phyloP scores from a whole-genome alignment of 306 rosid species.

The Rubus idaeus region DNA sequence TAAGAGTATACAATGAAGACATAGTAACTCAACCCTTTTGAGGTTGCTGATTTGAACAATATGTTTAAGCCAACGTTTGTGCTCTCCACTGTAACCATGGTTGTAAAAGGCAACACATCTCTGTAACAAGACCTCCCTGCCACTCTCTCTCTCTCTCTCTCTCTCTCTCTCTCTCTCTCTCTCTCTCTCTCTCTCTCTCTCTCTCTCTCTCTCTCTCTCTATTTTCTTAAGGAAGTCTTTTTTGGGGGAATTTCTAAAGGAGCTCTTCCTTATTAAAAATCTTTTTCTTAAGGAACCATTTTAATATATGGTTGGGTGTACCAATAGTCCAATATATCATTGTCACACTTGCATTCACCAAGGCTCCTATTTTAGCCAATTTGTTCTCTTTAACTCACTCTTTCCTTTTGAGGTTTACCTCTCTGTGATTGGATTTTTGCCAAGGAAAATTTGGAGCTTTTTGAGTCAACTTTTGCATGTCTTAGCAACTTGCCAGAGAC shows the following conservation, averaged over 20 bases:
- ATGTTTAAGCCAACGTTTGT: slow-evolving; percentile 46
- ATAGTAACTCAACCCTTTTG: slow-evolving; percentile 47
- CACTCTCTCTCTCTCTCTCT: no score
- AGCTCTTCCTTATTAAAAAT: background rate
- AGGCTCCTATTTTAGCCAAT: background rate
- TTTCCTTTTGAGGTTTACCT: background rate
- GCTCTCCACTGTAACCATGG: slow-evolving; percentile 51
- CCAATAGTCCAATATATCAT: background rate
- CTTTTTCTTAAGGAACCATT: background rate
- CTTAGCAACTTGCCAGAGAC: background rate
- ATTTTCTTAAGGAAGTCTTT: background rate
- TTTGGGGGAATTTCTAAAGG: background rate
- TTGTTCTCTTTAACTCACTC: background rate
- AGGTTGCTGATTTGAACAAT: slow-evolving; percentile 57
- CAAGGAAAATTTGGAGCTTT: background rate
- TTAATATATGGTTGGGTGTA: background rate
- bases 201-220: slow-evolving; percentile 4
- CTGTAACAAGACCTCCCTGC: slow-evolving; percentile 22
- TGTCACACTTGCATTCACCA: background rate
- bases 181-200: no score
- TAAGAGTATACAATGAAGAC: slow-evolving; percentile 55
- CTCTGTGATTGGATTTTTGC: background rate
- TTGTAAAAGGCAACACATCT: slow-evolving; percentile 50
- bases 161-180: no score
- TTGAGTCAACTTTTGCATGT: background rate